phyloP scores from a whole-genome alignment of 108 stramenopile genomes.

The Chaetoceros tenuissimus region DNA sequence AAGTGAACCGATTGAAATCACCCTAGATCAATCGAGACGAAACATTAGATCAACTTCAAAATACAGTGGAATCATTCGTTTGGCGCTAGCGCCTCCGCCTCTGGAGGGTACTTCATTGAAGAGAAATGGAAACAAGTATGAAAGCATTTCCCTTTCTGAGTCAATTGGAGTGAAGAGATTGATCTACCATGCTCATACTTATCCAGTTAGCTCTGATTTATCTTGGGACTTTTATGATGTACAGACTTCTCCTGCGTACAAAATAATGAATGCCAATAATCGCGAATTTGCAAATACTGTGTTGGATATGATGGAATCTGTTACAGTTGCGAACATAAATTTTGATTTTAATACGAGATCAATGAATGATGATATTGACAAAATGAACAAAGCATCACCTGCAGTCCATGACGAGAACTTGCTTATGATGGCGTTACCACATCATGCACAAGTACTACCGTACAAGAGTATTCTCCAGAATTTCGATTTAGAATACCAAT shows the following conservation, averaged over 20 bases:
- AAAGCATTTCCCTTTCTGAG: slow-evolving; percentile 16
- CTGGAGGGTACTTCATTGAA: slow-evolving; percentile 2
- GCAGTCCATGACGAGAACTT: slow-evolving; percentile 23
- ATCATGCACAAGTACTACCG: slow-evolving; percentile 59
- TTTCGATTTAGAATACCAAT: slow-evolving; percentile 58
- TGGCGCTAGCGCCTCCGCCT: slow-evolving; percentile 58
- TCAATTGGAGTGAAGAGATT: slow-evolving; percentile 68
- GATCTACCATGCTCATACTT: slow-evolving; percentile 65
- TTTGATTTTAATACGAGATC: slow-evolving; percentile 48
- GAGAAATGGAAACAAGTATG: slow-evolving; percentile 3
- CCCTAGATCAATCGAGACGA: slow-evolving; percentile 29
- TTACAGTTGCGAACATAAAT: slow-evolving; percentile 41
- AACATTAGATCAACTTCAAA: slow-evolving; percentile 26
- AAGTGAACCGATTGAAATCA: slow-evolving; percentile 60
- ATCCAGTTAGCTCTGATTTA: slow-evolving; percentile 54
- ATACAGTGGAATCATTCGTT: slow-evolving; percentile 56
- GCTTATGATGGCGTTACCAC: slow-evolving; percentile 80
- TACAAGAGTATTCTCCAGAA: slow-evolving; percentile 26
- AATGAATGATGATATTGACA: slow-evolving; percentile 19
- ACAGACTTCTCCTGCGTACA: background rate
- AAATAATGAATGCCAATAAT: background rate
- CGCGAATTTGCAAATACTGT: background rate
- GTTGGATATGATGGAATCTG: background rate
- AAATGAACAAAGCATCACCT: too few species aligned
- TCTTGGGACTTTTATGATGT: slow-evolving; percentile 49